These are phyloP conservation scores for Jatropha curcas DNA, from an alignment of 345 rosid species.

Conservation along the genomic window DNA sequence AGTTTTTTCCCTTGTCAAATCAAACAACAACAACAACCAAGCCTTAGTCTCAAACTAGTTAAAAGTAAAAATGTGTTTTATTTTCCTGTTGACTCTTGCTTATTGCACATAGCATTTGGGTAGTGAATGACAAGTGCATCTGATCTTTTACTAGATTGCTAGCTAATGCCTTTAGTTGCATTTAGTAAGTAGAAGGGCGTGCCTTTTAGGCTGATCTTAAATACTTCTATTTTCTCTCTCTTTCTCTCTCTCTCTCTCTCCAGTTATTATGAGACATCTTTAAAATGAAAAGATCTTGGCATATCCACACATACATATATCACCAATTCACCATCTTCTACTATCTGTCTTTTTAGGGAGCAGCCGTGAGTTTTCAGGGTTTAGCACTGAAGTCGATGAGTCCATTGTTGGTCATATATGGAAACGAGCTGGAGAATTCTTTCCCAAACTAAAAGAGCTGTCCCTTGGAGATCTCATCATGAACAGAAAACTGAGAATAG, in stretches of 20 bases:
- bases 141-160: neutral
- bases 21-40: no score
- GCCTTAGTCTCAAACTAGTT: no score
- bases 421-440: slow-evolving; percentile 74
- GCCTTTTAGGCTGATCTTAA: neutral
- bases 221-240: neutral
- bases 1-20: neutral
- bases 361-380: slow-evolving; percentile 91
- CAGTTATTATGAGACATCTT: neutral
- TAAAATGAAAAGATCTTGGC: neutral
- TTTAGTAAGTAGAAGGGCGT: neutral
- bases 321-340: slow-evolving; percentile 8
- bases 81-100: neutral
- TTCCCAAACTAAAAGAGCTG: slow-evolving; percentile 62
- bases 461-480: slow-evolving; percentile 42
- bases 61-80: neutral
- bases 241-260: neutral
- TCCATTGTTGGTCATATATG: slow-evolving; percentile 57
- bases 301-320: neutral
- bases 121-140: neutral
- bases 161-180: neutral
- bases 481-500: slow-evolving; percentile 78
- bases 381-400: slow-evolving; percentile 64
- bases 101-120: neutral
- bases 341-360: slow-evolving; percentile 53